These are phyloP conservation scores for Carex arenaria DNA, from an alignment of 202 grass and related monocot genomes.

Conservation along the genomic window DNA sequence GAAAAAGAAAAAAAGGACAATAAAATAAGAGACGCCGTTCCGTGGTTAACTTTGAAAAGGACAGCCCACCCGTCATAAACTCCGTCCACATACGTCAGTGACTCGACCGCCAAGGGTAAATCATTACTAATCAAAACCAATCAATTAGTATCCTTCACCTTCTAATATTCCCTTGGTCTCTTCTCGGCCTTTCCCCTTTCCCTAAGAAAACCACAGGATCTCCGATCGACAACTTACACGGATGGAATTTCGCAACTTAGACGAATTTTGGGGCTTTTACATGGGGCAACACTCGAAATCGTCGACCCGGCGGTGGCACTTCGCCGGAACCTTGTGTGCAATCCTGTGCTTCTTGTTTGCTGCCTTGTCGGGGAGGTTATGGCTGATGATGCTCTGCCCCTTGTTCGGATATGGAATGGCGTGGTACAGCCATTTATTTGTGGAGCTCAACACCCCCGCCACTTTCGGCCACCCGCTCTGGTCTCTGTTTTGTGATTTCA, in stretches of 20 bases:
- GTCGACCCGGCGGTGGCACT: slow-evolving; percentile 77
- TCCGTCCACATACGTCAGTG: neutral
- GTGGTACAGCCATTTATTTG: slow-evolving; percentile 95
- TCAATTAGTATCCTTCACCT: neutral
- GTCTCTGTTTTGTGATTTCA: slow-evolving; percentile 81
- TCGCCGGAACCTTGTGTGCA: slow-evolving; percentile 56
- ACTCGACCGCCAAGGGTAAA: neutral
- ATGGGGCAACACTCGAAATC: slow-evolving; percentile 82
- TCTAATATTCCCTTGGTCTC: neutral
- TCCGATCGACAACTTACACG: neutral
- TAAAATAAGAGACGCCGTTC: neutral
- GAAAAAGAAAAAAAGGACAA: neutral
- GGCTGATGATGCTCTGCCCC: slow-evolving; percentile 38
- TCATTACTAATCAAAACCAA: neutral
- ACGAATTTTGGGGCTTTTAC: slow-evolving; percentile 93
- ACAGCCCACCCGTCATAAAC: neutral
- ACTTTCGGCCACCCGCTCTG: slow-evolving; percentile 79
- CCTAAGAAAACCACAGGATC: neutral
- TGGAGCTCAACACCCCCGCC: slow-evolving; percentile 74
- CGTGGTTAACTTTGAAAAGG: neutral
- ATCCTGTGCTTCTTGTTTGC: slow-evolving; percentile 45
- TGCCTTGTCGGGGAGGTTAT: slow-evolving; percentile 38
- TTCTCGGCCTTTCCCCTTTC: neutral
- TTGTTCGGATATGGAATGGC: slow-evolving; percentile 70
- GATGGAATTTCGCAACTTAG: slow-evolving; percentile 53